These are phyloP conservation scores for Taphrina confusa DNA, from an alignment of 1,139 yeast genomes.

Conservation along the genomic window DNA sequence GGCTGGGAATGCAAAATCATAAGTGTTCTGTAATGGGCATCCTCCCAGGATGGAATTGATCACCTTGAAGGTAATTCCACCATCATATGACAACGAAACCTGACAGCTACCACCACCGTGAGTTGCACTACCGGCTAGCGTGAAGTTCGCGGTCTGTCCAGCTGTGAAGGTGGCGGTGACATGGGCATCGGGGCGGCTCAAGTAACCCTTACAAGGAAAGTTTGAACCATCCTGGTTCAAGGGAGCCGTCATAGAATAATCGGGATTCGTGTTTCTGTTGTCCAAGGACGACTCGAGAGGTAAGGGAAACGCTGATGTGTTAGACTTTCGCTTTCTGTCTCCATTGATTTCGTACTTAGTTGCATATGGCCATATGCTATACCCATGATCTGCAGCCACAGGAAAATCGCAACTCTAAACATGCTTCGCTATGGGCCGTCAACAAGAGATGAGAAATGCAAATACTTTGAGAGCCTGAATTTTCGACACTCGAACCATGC, in stretches of 20 bases:
- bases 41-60: constrained; percentile 44
- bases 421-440: too few species aligned
- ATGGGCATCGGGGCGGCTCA: constrained; percentile 38
- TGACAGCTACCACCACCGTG: constrained; percentile 45
- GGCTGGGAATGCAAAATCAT: constrained; percentile 42
- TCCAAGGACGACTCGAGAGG: constrained; percentile 27
- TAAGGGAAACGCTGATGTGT: constrained; percentile 14
- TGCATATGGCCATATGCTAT: constrained; percentile 2
- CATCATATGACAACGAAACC: constrained; percentile 43
- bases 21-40: constrained; percentile 42
- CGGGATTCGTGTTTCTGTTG: constrained; percentile 17
- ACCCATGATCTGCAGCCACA: neutral
- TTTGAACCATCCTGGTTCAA: constrained; percentile 25
- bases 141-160: constrained; percentile 40
- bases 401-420: too few species aligned
- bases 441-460: too few species aligned
- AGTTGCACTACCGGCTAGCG: constrained; percentile 42
- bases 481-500: too few species aligned
- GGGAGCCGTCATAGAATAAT: constrained; percentile 33
- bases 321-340: neutral
- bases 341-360: neutral
- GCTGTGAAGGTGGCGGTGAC: constrained; percentile 42
- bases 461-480: too few species aligned
- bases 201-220: constrained; percentile 45
- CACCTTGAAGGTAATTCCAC: constrained; percentile 43